Percentiles rank a stretch among this genome's conserved stretches.
Conservation (phyloP, 257 asterid genomes). For the Paulownia fortunei region DNA sequence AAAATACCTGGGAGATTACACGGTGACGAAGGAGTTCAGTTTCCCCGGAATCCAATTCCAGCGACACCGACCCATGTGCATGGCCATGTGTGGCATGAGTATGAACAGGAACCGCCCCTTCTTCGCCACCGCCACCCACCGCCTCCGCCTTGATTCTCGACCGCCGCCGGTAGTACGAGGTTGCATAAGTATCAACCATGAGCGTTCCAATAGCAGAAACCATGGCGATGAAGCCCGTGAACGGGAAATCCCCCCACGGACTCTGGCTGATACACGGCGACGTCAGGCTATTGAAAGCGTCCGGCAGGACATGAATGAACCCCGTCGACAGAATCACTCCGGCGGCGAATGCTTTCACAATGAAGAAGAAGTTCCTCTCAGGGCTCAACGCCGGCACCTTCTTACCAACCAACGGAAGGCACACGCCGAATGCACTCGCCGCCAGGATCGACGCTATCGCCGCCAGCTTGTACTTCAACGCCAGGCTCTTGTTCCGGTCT, state of each 20-base stretch:
- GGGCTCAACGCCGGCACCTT: slow-evolving; percentile 49
- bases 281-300: slow-evolving; percentile 48
- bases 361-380: slow-evolving; percentile 48
- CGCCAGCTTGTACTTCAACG: slow-evolving; percentile 45
- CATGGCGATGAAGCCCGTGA: slow-evolving; percentile 58
- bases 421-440: slow-evolving; percentile 50
- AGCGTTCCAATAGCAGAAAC: slow-evolving; percentile 49
- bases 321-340: slow-evolving; percentile 66
- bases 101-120: slow-evolving; percentile 29
- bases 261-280: slow-evolving; percentile 36
- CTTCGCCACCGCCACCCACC: slow-evolving; percentile 13
- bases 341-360: slow-evolving; percentile 64
- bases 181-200: slow-evolving; percentile 59
- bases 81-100: slow-evolving; percentile 48
- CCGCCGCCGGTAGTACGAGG: slow-evolving; percentile 30
- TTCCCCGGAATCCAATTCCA: slow-evolving; percentile 22
- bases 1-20: slow-evolving; percentile 51
- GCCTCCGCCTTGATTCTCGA: neutral
- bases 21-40: slow-evolving; percentile 48
- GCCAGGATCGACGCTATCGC: slow-evolving; percentile 52
- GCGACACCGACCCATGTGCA: slow-evolving; percentile 41
- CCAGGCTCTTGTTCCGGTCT: slow-evolving; percentile 32
- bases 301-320: slow-evolving; percentile 56
- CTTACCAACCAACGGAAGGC: slow-evolving; percentile 47
- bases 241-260: slow-evolving; percentile 65